Conservation (phyloP, 2,329 filamentous ascomycete genomes). For the Aspergillus melleus region DNA sequence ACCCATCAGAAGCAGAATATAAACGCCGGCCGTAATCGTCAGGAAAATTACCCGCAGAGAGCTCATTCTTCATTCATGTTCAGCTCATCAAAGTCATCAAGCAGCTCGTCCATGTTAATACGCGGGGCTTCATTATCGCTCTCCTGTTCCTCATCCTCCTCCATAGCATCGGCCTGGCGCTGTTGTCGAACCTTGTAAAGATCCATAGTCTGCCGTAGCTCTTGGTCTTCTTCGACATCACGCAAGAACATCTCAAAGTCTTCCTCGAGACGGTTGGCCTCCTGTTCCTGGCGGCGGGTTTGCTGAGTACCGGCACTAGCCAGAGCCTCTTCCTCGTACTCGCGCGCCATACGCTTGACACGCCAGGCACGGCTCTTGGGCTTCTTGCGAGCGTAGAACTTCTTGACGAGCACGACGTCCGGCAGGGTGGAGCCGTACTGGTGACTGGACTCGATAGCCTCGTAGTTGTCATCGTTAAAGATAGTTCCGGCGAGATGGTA, state of each 20-base stretch:
- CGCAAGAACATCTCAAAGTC: conserved; percentile 98
- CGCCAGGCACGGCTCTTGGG: conserved; percentile 84
- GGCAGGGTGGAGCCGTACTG: conserved; percentile 78
- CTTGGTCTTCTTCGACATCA: conserved; percentile 93
- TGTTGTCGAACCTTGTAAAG: conserved; percentile 70
- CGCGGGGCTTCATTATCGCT: conserved; percentile 67
- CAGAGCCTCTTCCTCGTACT: conserved; percentile 69
- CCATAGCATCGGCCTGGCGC: conserved; percentile 50
- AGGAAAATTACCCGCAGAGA: conserved; percentile 24
- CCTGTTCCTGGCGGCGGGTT: conserved; percentile 55
- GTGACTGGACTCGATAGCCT: conserved; percentile 75
- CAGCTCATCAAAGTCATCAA: conserved; percentile 93
- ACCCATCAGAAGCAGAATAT: conserved; percentile 10
- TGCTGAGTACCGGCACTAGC: conserved; percentile 37
- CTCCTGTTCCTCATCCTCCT: conserved; percentile 53
- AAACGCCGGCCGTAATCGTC: conserved; percentile 31
- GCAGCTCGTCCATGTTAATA: conserved; percentile 75
- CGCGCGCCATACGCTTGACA: conserved; percentile 87
- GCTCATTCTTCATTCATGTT: conserved; percentile 57
- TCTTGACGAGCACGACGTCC: conserved; percentile 95
- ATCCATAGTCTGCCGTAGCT: conserved; percentile 78
- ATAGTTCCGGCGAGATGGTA: conserved; percentile 87
- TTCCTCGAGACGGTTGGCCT: conserved; percentile 82
- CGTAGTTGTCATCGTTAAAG: conserved; percentile 86
- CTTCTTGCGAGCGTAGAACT: conserved; percentile 85